These are phyloP conservation scores for Macrolepiota fuliginosa DNA, from an alignment of 768 basidiomycete genomes.

Conservation along the genomic window DNA sequence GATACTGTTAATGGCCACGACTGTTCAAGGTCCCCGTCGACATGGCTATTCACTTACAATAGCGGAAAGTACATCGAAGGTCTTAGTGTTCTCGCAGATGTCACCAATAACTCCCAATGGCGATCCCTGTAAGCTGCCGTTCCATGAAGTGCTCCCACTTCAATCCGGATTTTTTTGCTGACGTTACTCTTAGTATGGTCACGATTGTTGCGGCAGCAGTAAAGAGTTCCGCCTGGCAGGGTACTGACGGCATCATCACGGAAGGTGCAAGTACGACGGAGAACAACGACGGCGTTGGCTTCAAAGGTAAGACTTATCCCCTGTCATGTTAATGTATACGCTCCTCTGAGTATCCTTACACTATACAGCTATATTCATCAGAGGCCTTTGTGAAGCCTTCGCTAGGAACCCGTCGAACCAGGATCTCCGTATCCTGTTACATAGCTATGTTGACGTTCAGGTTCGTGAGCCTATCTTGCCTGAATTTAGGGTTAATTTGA, in stretches of 20 bases:
- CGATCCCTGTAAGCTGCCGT: slow-evolving; percentile 32
- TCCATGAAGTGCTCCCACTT: neutral
- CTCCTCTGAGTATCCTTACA: neutral
- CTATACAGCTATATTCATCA: slow-evolving; percentile 37
- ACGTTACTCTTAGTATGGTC: slow-evolving; percentile 12
- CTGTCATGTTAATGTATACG: neutral
- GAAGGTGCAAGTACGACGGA: slow-evolving; percentile 40
- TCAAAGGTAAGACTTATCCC: slow-evolving; percentile 38
- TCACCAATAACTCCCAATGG: slow-evolving; percentile 42
- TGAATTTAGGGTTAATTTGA: neutral
- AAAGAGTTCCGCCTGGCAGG: slow-evolving; percentile 46
- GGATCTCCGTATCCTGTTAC: slow-evolving; percentile 37
- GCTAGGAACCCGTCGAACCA: slow-evolving; percentile 33
- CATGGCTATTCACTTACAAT: slow-evolving; percentile 54
- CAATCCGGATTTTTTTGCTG: neutral
- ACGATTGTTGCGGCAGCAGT: slow-evolving; percentile 36
- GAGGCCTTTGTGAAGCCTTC: slow-evolving; percentile 46
- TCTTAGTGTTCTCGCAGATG: slow-evolving; percentile 39
- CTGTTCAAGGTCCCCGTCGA: slow-evolving; percentile 42
- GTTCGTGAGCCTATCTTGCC: slow-evolving; percentile 21
- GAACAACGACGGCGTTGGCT: slow-evolving; percentile 48
- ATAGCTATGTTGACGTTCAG: slow-evolving; percentile 52
- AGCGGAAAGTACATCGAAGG: slow-evolving; percentile 54
- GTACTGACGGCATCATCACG: slow-evolving; percentile 47
- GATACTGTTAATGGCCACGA: slow-evolving; percentile 46